A percentile compares a stretch with the other conserved stretches of the same genome.
These are phyloP conservation scores for Chiua virens DNA, from an alignment of 768 basidiomycete genomes.

Conservation along the genomic window DNA sequence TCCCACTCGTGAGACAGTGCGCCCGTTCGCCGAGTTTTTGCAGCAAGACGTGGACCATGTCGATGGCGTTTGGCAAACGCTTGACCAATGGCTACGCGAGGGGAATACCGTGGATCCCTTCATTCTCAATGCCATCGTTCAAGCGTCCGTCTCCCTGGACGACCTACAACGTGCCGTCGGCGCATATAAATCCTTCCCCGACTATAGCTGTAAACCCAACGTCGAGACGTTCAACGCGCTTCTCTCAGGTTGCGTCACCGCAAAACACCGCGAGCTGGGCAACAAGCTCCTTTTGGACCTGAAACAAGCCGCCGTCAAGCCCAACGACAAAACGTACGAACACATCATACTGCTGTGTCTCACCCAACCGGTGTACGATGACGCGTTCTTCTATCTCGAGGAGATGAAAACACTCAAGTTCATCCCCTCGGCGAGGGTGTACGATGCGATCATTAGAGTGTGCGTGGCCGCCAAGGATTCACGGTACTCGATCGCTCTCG, in stretches of 20 bases:
- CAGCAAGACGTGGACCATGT: conserved; percentile 48
- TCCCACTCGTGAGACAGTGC: conserved; percentile 51
- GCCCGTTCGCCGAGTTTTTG: conserved; percentile 53
- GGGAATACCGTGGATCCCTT: conserved; percentile 53
- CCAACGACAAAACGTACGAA: conserved; percentile 63
- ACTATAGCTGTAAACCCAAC: conserved; percentile 56
- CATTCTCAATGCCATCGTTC: conserved; percentile 66
- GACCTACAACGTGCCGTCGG: conserved; percentile 79
- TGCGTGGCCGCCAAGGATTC: conserved; percentile 58
- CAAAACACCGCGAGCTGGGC: conserved; percentile 64
- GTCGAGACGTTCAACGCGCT: conserved; percentile 69
- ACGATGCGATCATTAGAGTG: conserved; percentile 58
- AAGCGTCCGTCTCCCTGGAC: conserved; percentile 55
- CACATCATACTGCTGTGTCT: conserved; percentile 69
- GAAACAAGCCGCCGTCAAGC: conserved; percentile 52
- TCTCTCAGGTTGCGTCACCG: conserved; percentile 60
- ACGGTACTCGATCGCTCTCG: conserved; percentile 61
- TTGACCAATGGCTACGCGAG: conserved; percentile 59
- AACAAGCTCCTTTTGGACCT: conserved; percentile 68
- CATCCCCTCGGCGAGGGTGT: conserved; percentile 53
- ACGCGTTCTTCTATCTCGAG: conserved; percentile 86
- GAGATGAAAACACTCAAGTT: conserved; percentile 73
- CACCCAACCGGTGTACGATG: conserved; percentile 72
- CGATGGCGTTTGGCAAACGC: conserved; percentile 61
- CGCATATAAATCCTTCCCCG: conserved; percentile 63